phyloP scores from a whole-genome alignment of 345 rosid genomes.

The Lagerstroemia speciosa region DNA sequence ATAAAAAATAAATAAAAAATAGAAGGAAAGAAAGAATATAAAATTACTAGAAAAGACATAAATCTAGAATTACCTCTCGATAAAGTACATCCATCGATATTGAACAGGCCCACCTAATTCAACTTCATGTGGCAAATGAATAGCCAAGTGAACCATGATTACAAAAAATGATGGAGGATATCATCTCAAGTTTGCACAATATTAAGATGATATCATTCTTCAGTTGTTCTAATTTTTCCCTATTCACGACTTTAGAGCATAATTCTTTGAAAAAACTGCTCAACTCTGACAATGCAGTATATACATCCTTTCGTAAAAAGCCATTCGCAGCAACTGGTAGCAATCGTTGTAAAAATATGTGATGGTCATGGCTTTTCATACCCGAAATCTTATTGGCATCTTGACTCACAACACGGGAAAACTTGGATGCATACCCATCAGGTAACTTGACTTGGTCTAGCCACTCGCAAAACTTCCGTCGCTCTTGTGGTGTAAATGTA shows the following conservation, averaged over 20 bases:
- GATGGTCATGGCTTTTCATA: not conserved
- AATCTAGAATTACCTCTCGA: not conserved
- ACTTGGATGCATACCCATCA: not conserved
- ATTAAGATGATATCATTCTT: not conserved
- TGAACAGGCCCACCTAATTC: not conserved
- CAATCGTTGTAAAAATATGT: not conserved
- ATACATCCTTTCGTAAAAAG: not conserved
- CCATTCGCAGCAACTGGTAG: not conserved
- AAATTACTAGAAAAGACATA: no score
- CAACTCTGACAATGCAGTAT: not conserved
- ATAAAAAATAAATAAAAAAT: not conserved
- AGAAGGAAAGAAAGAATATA: not conserved
- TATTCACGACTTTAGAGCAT: not conserved
- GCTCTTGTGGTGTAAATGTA: not conserved
- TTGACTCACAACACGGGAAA: not conserved
- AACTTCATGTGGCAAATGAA: not conserved
- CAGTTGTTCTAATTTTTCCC: not conserved
- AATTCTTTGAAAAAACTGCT: not conserved
- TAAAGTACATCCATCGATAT: no score
- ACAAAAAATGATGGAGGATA: not conserved
- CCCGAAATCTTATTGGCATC: not conserved
- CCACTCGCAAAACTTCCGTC: not conserved
- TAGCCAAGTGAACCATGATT: not conserved
- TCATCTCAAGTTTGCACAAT: slow-evolving; percentile 1
- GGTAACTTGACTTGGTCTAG: not conserved